phyloP scores from a whole-genome alignment of 129 eudicot genomes.

The Lactuca saligna region DNA sequence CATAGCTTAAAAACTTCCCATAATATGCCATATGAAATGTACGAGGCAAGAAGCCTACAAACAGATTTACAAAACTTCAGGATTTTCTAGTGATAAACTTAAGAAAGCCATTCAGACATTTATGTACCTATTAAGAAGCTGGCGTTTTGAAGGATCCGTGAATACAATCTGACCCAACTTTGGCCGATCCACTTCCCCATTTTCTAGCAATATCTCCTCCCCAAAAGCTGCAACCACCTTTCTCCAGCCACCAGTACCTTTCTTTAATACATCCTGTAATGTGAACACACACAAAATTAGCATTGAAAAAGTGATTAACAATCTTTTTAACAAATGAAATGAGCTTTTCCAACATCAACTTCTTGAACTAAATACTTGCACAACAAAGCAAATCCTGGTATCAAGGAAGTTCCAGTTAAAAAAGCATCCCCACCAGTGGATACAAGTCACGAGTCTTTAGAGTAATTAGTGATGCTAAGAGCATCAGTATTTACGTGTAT shows the following conservation, averaged over 20 bases:
- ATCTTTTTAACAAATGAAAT: not conserved
- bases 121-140: constrained; percentile 82
- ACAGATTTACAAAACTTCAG: not conserved
- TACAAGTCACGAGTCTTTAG: no score
- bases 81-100: constrained; percentile 3
- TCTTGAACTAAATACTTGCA: constrained; percentile 4
- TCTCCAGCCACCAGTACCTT: constrained; percentile 87
- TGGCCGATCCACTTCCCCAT: constrained; percentile 89
- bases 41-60: constrained; percentile 89
- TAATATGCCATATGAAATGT: constrained; percentile 71
- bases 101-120: not conserved
- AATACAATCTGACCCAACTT: constrained; percentile 86
- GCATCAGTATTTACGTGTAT: not conserved
- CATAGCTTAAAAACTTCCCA: constrained; percentile 80
- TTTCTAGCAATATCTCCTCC: constrained; percentile 65
- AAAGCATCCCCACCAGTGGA: no score
- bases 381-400: not conserved
- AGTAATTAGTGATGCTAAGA: no score
- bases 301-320: not conserved
- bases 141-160: constrained; percentile 73
- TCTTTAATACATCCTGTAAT: constrained; percentile 79
- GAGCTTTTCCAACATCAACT: not conserved
- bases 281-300: constrained; percentile 18
- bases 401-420: no score
- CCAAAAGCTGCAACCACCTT: constrained; percentile 92